Evolutionary conservation across 805 yeast species (phyloP).

Genomic region (Schizosaccharomyces cryophilus): DNA sequence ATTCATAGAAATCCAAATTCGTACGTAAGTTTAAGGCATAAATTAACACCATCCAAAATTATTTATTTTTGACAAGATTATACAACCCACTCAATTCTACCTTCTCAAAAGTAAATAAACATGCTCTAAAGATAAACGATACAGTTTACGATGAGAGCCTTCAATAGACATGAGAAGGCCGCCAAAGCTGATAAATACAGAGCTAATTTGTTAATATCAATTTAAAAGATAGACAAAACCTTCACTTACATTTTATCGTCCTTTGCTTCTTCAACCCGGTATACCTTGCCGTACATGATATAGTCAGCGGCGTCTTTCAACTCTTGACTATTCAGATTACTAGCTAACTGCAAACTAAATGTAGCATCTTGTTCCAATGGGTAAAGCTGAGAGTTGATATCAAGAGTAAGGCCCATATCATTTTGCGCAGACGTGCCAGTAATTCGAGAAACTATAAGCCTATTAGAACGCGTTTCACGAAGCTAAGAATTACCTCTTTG

Average conservation of each 20-base stretch:
- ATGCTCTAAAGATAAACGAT: not conserved
- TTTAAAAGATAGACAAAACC: no score
- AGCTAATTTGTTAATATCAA: not conserved
- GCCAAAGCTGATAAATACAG: constrained; percentile 2
- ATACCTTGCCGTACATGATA: constrained; percentile 1
- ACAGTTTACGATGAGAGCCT: not conserved
- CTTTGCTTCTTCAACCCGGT: not conserved
- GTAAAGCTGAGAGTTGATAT: not conserved
- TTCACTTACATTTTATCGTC: not conserved
- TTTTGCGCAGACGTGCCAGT: not conserved
- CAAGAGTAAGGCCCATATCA: not conserved
- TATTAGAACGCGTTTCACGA: not conserved
- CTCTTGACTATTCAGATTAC: not conserved
- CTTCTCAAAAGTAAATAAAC: not conserved
- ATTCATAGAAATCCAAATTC: no score
- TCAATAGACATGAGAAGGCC: not conserved
- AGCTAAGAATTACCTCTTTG: not conserved
- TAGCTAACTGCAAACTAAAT: constrained; percentile 1
- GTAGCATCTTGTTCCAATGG: not conserved
- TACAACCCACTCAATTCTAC: not conserved
- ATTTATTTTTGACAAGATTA: not conserved
- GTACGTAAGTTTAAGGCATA: no score
- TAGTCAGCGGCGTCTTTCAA: constrained; percentile 1
- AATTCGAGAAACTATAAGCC: constrained; percentile 1
- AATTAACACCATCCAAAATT: no score